Percentiles rank a stretch among this genome's conserved stretches.
Conservation (phyloP, 305 asterid species). For the Andrographis paniculata region DNA sequence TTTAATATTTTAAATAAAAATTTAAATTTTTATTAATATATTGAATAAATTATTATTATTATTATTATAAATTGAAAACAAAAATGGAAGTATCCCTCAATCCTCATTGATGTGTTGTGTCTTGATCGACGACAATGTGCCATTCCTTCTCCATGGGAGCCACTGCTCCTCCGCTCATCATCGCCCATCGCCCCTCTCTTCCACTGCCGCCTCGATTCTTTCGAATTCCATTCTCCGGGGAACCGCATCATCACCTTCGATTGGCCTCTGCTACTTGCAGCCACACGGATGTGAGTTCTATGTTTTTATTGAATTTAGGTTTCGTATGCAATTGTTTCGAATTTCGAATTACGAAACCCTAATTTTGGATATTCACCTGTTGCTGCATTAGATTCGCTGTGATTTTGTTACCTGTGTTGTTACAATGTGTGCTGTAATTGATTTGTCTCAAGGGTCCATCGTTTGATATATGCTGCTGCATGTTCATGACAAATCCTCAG, state of each 20-base stretch:
- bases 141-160: slow-evolving; percentile 15
- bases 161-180: slow-evolving; percentile 5
- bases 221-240: slow-evolving; percentile 12
- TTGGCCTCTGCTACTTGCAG: slow-evolving; percentile 19
- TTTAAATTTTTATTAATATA: too few relatives aligned
- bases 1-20: too few relatives aligned
- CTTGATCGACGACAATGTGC: slow-evolving; percentile 4
- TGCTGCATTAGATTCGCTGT: too few relatives aligned
- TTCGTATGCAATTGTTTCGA: neutral
- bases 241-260: slow-evolving; percentile 17
- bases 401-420: too few relatives aligned
- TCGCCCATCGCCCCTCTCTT: slow-evolving; percentile 10
- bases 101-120: too few relatives aligned
- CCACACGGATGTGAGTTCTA: slow-evolving; percentile 22
- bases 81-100: too few relatives aligned
- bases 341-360: neutral
- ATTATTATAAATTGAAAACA: too few relatives aligned
- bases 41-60: too few relatives aligned
- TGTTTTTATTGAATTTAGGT: neutral
- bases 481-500: neutral
- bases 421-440: too few relatives aligned
- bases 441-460: too few relatives aligned
- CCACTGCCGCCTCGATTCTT: slow-evolving; percentile 17
- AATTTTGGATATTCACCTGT: too few relatives aligned
- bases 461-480: slow-evolving; percentile 10